Conservation (phyloP, 129 eudicot genomes). For the sunflower (Helianthus annuus) region DNA sequence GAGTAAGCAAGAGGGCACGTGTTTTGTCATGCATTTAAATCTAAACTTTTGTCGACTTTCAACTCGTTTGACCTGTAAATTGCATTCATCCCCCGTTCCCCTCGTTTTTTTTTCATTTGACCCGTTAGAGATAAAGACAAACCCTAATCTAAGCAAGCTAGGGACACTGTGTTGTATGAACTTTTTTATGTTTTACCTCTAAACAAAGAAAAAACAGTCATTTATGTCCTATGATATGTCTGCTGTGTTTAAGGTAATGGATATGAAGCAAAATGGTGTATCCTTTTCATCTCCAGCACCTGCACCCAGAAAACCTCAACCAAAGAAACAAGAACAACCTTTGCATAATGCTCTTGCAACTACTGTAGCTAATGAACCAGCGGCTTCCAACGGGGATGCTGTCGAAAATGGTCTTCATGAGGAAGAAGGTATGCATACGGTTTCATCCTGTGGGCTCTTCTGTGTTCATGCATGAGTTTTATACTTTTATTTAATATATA, state of each 20-base stretch:
- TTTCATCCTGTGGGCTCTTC: not conserved
- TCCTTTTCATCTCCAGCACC: conserved; percentile 55
- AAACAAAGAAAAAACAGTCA: not conserved
- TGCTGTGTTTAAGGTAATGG: conserved; percentile 63
- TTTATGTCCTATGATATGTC: conserved; percentile 6
- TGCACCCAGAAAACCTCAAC: conserved; percentile 45
- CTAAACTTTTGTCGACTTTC: not conserved
- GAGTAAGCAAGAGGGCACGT: not conserved
- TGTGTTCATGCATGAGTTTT: not conserved
- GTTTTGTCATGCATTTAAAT: not conserved
- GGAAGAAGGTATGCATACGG: conserved; percentile 59
- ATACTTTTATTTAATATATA: not conserved
- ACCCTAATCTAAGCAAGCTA: not conserved
- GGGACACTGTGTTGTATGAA: not conserved
- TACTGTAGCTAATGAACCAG: conserved; percentile 37
- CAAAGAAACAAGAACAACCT: conserved; percentile 44
- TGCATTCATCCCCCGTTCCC: not conserved
- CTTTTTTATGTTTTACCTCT: conserved; percentile 1
- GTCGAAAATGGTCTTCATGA: conserved; percentile 60
- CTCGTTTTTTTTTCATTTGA: not conserved
- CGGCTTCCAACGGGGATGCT: conserved; percentile 39
- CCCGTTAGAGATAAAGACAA: not conserved
- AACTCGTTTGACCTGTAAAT: conserved; percentile 1
- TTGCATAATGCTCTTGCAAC: conserved; percentile 32
- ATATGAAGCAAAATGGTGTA: conserved; percentile 60